Conservation (phyloP, 805 yeast species). For the Candida gorgasii region DNA sequence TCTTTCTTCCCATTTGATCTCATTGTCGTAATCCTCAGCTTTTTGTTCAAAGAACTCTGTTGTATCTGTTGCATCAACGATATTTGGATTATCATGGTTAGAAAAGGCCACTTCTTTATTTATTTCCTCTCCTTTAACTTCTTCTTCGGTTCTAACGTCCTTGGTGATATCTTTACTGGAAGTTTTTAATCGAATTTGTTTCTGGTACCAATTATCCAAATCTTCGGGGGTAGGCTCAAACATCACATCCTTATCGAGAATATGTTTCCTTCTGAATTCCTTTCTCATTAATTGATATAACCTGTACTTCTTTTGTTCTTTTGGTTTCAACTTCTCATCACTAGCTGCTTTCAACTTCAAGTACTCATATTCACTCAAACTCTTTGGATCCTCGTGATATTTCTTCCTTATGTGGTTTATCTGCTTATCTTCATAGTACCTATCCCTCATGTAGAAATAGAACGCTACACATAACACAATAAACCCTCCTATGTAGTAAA, state of each 20-base stretch:
- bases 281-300: constrained; percentile 59
- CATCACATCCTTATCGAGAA: constrained; percentile 32
- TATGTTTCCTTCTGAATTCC: constrained; percentile 41
- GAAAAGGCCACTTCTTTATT: constrained; percentile 23
- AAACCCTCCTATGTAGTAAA: constrained; percentile 62
- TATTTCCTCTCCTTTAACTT: constrained; percentile 9
- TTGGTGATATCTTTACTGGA: constrained; percentile 25
- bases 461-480: constrained; percentile 58
- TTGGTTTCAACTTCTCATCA: constrained; percentile 59
- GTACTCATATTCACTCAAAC: constrained; percentile 61
- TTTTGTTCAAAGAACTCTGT: constrained; percentile 74
- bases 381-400: constrained; percentile 35
- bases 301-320: constrained; percentile 59
- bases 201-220: constrained; percentile 41
- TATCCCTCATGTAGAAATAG: constrained; percentile 62
- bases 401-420: constrained; percentile 43
- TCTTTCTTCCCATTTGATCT: constrained; percentile 72
- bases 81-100: constrained; percentile 41
- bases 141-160: constrained; percentile 6
- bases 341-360: constrained; percentile 60
- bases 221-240: constrained; percentile 45
- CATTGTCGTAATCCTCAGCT: constrained; percentile 80
- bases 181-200: constrained; percentile 27
- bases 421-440: constrained; percentile 66
- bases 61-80: constrained; percentile 76